Base-by-base conservation (phyloP, 2,329 filamentous ascomycete species). In the Fusarium tjaetaba region DNA sequence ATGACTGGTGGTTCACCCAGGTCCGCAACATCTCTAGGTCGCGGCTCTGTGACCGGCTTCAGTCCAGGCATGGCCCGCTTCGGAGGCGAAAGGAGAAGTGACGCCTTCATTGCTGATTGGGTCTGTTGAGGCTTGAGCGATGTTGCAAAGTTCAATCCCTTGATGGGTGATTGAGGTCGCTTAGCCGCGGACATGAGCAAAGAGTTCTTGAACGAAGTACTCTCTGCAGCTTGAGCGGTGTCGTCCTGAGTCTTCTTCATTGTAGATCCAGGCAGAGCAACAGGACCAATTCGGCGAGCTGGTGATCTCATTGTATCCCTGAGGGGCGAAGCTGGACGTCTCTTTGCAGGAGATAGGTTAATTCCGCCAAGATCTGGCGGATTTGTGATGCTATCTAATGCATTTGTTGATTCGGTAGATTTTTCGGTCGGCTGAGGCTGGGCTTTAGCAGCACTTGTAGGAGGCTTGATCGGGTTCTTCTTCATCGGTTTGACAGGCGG, bases 281-380 rank as follows among this genome's bases (percentile, higher is more conserved):
- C 61, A 26, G 76, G 64, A 18, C 79, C 79, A 34, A 82, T 81
- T 38, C 80, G 80, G 77, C 88, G 89, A 2, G 89, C 87, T 1
- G 89, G 89, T 4, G 87, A 88, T 70, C 85, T 88, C 78, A 91
- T 82, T 1, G 85, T 81, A 30, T 90, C 89, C 75, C 88, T 90
- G 72, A 82, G 84, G 0, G 89, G 86, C 3, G 88, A 88, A 10
- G 84, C 76, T 4, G 87, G 85, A 14, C 84, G 84, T 34, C 89
- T 85, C 62, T 88, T 86, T n/a, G 89, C 87, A 5, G 90, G 89
- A 49, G 88, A 91, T 48, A 91, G 80, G 18, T 84, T 80, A 3
- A 84, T 79, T 8, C 80, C 75, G 30, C 78, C 76, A 0, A 82
- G 75, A 55, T 86, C 84, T 11, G 82, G 80, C 11, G 81, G 69